Evolutionary conservation across 345 rosid species (phyloP).

Genomic region (Trapa incisa): DNA sequence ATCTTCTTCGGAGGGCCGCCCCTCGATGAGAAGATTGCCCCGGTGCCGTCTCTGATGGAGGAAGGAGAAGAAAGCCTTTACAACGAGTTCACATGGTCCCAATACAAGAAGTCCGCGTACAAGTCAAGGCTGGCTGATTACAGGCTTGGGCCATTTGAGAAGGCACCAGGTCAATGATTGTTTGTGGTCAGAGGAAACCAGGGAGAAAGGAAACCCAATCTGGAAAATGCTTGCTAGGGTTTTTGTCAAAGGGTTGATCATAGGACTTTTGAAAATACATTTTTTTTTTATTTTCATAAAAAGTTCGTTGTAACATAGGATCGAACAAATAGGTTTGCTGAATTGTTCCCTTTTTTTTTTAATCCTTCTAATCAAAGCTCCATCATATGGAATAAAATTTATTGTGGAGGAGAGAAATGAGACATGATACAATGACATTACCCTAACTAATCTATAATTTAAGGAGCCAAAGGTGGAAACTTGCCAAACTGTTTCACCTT

Average conservation of each 20-base stretch:
- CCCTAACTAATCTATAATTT: no score
- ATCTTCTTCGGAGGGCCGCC: constrained; percentile 83
- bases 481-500: no score
- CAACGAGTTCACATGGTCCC: constrained; percentile 76
- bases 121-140: constrained; percentile 65
- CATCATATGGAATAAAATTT: no score
- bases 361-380: neutral
- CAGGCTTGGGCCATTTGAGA: constrained; percentile 64
- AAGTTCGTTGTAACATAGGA: neutral
- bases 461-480: no score
- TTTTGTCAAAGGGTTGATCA: neutral
- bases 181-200: neutral
- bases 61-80: constrained; percentile 56
- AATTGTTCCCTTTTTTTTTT: neutral
- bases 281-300: neutral
- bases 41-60: constrained; percentile 36
- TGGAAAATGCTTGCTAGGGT: neutral
- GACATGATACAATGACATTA: no score
- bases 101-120: constrained; percentile 66
- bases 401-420: no score
- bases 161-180: constrained; percentile 4
- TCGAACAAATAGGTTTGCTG: neutral
- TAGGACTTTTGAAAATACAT: no score
- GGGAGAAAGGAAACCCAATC: neutral
- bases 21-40: constrained; percentile 40